Conservation (phyloP, 2,329 filamentous ascomycete species). For the Leptodontidium sp. region DNA sequence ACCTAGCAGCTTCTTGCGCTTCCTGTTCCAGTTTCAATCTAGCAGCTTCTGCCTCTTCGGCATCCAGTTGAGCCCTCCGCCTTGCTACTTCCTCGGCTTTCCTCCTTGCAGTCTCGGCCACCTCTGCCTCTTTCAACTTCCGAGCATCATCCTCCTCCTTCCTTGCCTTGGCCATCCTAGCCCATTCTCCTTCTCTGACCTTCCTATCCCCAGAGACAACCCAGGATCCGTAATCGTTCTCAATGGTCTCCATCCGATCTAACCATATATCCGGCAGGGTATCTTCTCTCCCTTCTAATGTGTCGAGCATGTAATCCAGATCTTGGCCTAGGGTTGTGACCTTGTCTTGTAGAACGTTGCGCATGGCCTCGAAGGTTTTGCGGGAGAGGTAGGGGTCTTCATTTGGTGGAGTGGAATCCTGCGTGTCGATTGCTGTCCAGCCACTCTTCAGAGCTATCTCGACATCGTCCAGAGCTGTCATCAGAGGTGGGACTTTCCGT, state of each 20-base stretch:
- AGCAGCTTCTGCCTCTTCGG: slow-evolving; percentile 29
- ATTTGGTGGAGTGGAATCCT: background rate
- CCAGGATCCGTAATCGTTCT: slow-evolving; percentile 83
- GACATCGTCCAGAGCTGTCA: slow-evolving; percentile 71
- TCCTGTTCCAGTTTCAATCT: slow-evolving; percentile 14
- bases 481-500: slow-evolving; percentile 73
- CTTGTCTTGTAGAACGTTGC: slow-evolving; percentile 69
- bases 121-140: slow-evolving; percentile 36
- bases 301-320: slow-evolving; percentile 87
- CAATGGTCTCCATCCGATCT: slow-evolving; percentile 82
- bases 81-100: slow-evolving; percentile 32
- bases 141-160: slow-evolving; percentile 44
- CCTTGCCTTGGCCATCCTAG: slow-evolving; percentile 38
- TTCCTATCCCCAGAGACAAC: slow-evolving; percentile 77
- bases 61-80: slow-evolving; percentile 21
- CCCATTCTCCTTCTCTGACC: slow-evolving; percentile 72
- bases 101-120: slow-evolving; percentile 26
- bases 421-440: slow-evolving; percentile 66
- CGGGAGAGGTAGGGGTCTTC: slow-evolving; percentile 35
- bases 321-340: slow-evolving; percentile 74
- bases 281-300: slow-evolving; percentile 83
- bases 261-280: slow-evolving; percentile 88
- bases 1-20: slow-evolving; percentile 12
- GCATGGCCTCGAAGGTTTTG: slow-evolving; percentile 65
- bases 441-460: slow-evolving; percentile 70